Base-by-base conservation (phyloP, 306 rosid genomes). In the Rosa lucieae region DNA sequence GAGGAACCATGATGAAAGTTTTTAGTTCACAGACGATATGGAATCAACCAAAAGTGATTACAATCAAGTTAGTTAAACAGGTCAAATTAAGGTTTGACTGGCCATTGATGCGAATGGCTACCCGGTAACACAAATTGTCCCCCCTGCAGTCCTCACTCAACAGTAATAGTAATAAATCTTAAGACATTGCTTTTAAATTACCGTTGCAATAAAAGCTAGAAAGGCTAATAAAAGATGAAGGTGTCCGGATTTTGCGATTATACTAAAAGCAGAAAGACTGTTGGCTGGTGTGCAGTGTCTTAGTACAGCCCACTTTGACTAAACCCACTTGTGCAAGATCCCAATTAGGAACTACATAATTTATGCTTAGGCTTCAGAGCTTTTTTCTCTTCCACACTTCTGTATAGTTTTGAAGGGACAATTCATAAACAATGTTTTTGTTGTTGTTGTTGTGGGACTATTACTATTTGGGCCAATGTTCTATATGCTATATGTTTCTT, bases 361-460 rank as follows among this genome's bases (percentile, higher is more conserved):
- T 44, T 53, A 32, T 15, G 35, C 49, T 73, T 73, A 18, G 18
- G 77, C 76, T 35, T 10, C 21, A 2, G 10, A 51, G 26, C 44
- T 32, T 4, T 10, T 4, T 10, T 23, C 6, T 12, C 37, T 8
- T 11, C 18, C 20, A 52, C 20, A 39, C 62, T 10, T 35, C 3
- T 73, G 29, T 17, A 23, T 17, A 0, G 29, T 56, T 73, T 20
- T 10, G 40, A 18, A 49, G 46, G 76, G 21, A 42, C 79, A 40
- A 8, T 74, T 20, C 35, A 9, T 20, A 5, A 32, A 61, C 42
- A 35, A 26, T 35, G 72, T 51, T 23, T 3, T 12, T 3, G 18
- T 62, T 67, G 37, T 37, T 39, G 18, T 42, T 71, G 42, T 76
- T 77, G 47, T 80, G 74, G 48, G 71, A 48, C 20, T 77, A 35